These are phyloP conservation scores for Santalum album DNA, from an alignment of 164 flowering plant species.

Conservation along the genomic window DNA sequence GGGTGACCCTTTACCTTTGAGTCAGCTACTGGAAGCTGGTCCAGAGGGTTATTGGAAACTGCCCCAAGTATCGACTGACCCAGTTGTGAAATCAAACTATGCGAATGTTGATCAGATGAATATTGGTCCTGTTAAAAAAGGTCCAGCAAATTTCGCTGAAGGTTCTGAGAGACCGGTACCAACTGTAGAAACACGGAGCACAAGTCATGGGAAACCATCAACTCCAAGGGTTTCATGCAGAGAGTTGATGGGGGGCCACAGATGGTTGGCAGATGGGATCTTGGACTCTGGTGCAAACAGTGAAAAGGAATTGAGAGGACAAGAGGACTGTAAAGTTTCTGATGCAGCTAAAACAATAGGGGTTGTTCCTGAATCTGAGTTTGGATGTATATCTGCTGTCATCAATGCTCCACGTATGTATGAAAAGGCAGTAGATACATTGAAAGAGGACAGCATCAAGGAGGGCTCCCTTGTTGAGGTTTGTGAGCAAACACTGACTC, in stretches of 20 bases:
- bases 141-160: constrained; percentile 10
- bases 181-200: constrained; percentile 18
- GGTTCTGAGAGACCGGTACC: constrained; percentile 16
- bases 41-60: constrained; percentile 59
- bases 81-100: constrained; percentile 17
- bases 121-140: constrained; percentile 11
- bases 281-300: constrained; percentile 15
- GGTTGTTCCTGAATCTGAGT: constrained; percentile 30
- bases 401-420: constrained; percentile 9
- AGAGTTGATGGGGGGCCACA: constrained; percentile 14
- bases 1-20: constrained; percentile 74
- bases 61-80: constrained; percentile 21
- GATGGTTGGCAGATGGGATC: constrained; percentile 20
- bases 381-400: constrained; percentile 19
- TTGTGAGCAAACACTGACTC: constrained; percentile 8
- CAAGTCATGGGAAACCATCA: constrained; percentile 13
- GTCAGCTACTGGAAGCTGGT: constrained; percentile 55
- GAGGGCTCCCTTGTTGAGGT: constrained; percentile 90
- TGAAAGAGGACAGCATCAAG: constrained; percentile 28
- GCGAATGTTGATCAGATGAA: constrained; percentile 10
- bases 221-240: constrained; percentile 18
- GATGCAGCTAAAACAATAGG: constrained; percentile 26
- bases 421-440: constrained; percentile 14
- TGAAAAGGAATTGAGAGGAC: constrained; percentile 29
- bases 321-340: constrained; percentile 22